phyloP scores from a whole-genome alignment of 2,329 filamentous ascomycete species.

The Aspergillus sergii region DNA sequence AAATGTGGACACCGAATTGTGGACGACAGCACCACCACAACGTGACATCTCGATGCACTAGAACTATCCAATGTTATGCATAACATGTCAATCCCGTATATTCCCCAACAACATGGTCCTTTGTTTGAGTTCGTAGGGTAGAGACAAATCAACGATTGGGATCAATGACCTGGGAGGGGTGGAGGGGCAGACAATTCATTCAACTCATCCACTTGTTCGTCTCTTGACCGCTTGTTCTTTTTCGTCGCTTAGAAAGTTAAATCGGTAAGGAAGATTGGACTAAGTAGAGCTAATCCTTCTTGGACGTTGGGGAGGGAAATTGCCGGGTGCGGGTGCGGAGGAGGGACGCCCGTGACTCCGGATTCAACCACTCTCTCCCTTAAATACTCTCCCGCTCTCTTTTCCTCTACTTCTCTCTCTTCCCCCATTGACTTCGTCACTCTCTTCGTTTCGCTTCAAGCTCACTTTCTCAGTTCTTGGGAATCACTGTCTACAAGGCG shows the following conservation, averaged over 20 bases:
- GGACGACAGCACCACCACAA: not conserved
- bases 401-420: conserved; percentile 5
- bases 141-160: not conserved
- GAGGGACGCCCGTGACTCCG: conserved; percentile 13
- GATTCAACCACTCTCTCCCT: not conserved
- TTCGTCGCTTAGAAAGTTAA: not conserved
- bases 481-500: conserved; percentile 54
- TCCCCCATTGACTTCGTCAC: conserved; percentile 17
- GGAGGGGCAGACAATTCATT: not conserved
- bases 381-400: conserved; percentile 10
- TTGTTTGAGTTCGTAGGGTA: not conserved
- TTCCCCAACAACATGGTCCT: not conserved
- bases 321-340: conserved; percentile 15
- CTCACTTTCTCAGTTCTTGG: conserved; percentile 43
- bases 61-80: not conserved
- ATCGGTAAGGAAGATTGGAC: not conserved
- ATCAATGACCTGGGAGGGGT: not conserved
- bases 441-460: conserved; percentile 22
- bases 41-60: not conserved
- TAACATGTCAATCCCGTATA: not conserved
- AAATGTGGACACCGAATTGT: not conserved
- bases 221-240: conserved; percentile 9
- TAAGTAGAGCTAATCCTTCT: not conserved
- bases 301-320: conserved; percentile 1
- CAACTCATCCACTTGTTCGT: not conserved